phyloP scores from a whole-genome alignment of 352 stramenopile genomes.

The Phytophthora constricta region DNA sequence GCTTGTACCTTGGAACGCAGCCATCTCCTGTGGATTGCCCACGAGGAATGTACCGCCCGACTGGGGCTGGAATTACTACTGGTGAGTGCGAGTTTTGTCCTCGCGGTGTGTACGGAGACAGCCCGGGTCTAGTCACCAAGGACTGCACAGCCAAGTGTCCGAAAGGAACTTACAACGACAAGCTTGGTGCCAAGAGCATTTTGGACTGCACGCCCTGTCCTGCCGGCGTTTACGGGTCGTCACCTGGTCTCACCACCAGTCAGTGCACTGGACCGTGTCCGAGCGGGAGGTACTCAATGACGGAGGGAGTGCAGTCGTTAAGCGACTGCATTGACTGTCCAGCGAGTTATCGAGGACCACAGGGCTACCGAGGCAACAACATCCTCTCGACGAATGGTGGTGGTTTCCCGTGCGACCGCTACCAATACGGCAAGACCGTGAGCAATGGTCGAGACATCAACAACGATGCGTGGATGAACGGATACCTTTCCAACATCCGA shows the following conservation, averaged over 20 bases:
- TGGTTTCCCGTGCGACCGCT: slow-evolving; percentile 68
- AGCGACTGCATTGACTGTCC: slow-evolving; percentile 73
- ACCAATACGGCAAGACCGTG: slow-evolving; percentile 55
- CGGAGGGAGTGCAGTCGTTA: slow-evolving; percentile 50
- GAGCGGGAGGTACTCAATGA: slow-evolving; percentile 74
- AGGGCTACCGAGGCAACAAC: slow-evolving; percentile 66
- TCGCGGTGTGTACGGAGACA: slow-evolving; percentile 76
- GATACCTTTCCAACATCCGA: slow-evolving; percentile 36
- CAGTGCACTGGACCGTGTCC: slow-evolving; percentile 72
- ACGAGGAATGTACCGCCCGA: slow-evolving; percentile 68
- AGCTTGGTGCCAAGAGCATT: slow-evolving; percentile 58
- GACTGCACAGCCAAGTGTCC: slow-evolving; percentile 75
- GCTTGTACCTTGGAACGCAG: slow-evolving; percentile 65
- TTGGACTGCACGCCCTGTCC: slow-evolving; percentile 75
- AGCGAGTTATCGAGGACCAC: slow-evolving; percentile 61
- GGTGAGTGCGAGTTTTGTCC: slow-evolving; percentile 77
- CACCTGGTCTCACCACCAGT: slow-evolving; percentile 55
- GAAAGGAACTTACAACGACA: slow-evolving; percentile 78
- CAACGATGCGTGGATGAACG: slow-evolving; percentile 36
- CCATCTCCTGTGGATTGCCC: slow-evolving; percentile 53
- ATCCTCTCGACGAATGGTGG: slow-evolving; percentile 42
- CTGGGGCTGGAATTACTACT: slow-evolving; percentile 48
- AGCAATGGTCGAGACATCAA: slow-evolving; percentile 46
- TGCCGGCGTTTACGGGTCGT: slow-evolving; percentile 63
- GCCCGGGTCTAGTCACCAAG: slow-evolving; percentile 60